These are phyloP conservation scores for Xylaria sp. DNA, from an alignment of 495 filamentous ascomycete species.

Conservation along the genomic window DNA sequence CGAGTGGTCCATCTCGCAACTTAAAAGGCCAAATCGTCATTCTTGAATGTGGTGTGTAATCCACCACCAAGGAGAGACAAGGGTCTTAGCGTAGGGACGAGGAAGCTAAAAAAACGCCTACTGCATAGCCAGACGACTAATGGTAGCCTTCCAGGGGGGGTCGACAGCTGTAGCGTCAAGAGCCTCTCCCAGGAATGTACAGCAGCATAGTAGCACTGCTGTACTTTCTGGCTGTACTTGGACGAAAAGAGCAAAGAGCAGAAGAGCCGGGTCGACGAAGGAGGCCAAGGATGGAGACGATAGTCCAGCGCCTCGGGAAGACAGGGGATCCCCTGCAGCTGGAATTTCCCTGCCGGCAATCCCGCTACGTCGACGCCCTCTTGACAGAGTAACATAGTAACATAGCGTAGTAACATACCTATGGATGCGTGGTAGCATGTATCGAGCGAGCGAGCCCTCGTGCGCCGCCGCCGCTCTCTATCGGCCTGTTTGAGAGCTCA, in stretches of 20 bases:
- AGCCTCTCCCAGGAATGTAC: conserved; percentile 26
- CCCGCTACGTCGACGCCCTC: conserved; percentile 38
- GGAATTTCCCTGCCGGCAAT: conserved; percentile 42
- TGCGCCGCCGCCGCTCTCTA: not conserved
- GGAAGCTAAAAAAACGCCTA: conserved; percentile 25
- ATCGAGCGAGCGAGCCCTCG: too few relatives aligned
- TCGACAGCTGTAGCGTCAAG: conserved; percentile 21
- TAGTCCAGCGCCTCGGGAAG: conserved; percentile 32
- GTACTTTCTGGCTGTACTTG: not conserved
- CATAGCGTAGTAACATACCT: too few relatives aligned
- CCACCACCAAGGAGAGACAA: conserved; percentile 25
- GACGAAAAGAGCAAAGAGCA: conserved; percentile 21
- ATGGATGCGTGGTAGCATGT: too few relatives aligned
- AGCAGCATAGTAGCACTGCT: not conserved
- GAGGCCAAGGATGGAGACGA: conserved; percentile 18
- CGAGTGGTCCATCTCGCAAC: conserved; percentile 14
- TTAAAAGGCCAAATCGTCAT: conserved; percentile 24
- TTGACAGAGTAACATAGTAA: too few relatives aligned
- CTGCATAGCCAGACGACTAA: conserved; percentile 29
- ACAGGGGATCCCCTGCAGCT: conserved; percentile 43
- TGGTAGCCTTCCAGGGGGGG: conserved; percentile 21
- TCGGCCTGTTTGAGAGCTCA: conserved; percentile 16
- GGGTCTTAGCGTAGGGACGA: conserved; percentile 27
- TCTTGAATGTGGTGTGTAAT: conserved; percentile 31
- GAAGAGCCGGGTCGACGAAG: conserved; percentile 17